A percentile compares a stretch with the other conserved stretches of the same genome.
Evolutionary conservation across 192 early-diverging fungal genomes (phyloP).

Genomic region (Pilaira anomala): DNA sequence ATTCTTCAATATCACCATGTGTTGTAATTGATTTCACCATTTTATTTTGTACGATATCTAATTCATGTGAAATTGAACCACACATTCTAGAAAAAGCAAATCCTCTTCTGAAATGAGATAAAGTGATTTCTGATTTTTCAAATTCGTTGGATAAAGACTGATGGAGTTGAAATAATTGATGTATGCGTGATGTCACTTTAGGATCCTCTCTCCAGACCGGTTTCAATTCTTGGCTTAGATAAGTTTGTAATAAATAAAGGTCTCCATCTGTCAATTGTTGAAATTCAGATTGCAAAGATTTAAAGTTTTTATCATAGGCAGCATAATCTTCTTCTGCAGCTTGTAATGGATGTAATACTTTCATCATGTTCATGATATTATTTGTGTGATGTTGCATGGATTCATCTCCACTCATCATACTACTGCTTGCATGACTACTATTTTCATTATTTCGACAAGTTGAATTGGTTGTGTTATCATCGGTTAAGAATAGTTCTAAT

Average conservation of each 20-base stretch:
- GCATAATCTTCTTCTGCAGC: slow-evolving; percentile 27
- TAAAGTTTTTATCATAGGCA: slow-evolving; percentile 21
- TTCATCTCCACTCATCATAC: neutral
- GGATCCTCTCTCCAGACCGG: slow-evolving; percentile 16
- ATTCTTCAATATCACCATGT: slow-evolving; percentile 28
- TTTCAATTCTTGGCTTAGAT: neutral
- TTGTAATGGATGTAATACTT: slow-evolving; percentile 24
- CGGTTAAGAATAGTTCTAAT: slow-evolving; percentile 1
- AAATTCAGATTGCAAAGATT: slow-evolving; percentile 11
- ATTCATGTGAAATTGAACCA: slow-evolving; percentile 8
- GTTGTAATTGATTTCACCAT: slow-evolving; percentile 33
- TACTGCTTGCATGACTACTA: neutral
- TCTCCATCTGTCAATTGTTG: slow-evolving; percentile 8
- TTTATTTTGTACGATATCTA: slow-evolving; percentile 27
- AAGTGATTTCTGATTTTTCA: neutral
- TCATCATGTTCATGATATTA: neutral
- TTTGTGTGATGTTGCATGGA: neutral
- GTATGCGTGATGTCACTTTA: neutral
- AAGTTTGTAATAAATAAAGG: neutral
- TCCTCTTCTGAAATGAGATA: slow-evolving; percentile 10
- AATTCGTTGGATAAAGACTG: neutral
- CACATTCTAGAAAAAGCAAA: slow-evolving; percentile 15
- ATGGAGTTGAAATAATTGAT: neutral
- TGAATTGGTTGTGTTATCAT: neutral
- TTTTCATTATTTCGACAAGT: neutral